A percentile compares a stretch with the other conserved stretches of the same genome.
Conservation (phyloP, 2,329 filamentous ascomycete species). For the Phialophora macrospora region DNA sequence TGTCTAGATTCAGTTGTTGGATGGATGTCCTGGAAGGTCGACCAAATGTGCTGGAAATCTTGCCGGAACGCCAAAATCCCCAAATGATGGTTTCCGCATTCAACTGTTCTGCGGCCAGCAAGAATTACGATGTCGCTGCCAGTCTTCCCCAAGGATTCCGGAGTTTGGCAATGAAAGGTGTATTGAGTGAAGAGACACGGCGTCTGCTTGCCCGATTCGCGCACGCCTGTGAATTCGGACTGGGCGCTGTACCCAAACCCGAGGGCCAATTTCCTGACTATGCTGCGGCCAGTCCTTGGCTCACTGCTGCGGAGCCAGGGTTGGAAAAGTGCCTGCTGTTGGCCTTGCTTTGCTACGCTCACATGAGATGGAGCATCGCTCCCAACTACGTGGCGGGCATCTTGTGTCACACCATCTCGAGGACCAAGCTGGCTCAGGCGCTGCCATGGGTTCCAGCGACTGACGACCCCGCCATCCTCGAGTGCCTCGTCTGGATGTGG, state of each 20-base stretch:
- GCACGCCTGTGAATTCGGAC: conserved; percentile 10
- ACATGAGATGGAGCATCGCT: conserved; percentile 14
- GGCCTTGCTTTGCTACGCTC: conserved; percentile 13
- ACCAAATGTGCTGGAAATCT: conserved; percentile 13
- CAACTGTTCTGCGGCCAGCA: neutral
- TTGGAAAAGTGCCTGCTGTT: conserved; percentile 16
- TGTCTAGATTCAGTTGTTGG: conserved; percentile 8
- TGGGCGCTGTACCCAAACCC: conserved; percentile 3
- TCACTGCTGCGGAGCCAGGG: conserved; percentile 8
- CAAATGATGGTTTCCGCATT: neutral
- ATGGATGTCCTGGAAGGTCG: conserved; percentile 10
- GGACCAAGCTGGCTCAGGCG: conserved; percentile 3
- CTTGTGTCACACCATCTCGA: conserved; percentile 15
- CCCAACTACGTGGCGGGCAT: conserved; percentile 18
- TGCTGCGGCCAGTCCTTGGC: conserved; percentile 6
- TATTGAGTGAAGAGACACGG: neutral
- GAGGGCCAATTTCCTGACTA: conserved; percentile 7
- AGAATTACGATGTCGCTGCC: neutral
- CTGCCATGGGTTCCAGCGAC: neutral
- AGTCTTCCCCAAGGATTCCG: neutral
- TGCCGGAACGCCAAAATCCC: neutral
- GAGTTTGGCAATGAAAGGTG: neutral
- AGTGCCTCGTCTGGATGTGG: conserved; percentile 16
- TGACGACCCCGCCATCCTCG: neutral
- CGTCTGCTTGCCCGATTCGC: conserved; percentile 12